phyloP scores from a whole-genome alignment of 1,284 basidiomycete genomes.

The Calocybe gambosa region DNA sequence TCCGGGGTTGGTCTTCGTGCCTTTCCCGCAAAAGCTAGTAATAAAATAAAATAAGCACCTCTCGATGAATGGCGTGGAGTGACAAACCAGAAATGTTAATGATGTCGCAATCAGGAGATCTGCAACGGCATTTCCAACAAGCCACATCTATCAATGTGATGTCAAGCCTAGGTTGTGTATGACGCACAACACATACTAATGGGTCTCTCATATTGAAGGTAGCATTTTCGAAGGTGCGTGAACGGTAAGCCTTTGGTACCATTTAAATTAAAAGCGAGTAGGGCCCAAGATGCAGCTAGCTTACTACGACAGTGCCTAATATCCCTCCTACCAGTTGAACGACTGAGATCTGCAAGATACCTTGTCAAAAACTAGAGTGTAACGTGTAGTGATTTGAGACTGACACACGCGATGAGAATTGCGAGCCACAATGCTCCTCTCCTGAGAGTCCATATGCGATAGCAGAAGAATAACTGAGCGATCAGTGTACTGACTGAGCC shows the following conservation, averaged over 20 bases:
- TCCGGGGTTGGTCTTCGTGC: background rate
- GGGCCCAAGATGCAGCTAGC: background rate
- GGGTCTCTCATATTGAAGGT: background rate
- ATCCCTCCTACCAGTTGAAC: slow-evolving; percentile 1
- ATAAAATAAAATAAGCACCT: background rate
- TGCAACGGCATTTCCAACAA: slow-evolving; percentile 16
- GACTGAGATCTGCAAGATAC: background rate
- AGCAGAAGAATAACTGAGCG: slow-evolving; percentile 21
- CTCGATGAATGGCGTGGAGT: background rate
- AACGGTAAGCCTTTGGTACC: background rate
- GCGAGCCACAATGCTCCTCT: slow-evolving; percentile 9
- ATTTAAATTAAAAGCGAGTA: background rate
- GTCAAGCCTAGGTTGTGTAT: background rate
- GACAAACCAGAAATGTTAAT: slow-evolving; percentile 16
- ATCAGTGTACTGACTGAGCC: slow-evolving; percentile 19
- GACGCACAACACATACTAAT: background rate
- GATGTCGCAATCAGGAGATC: slow-evolving; percentile 17
- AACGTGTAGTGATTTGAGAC: background rate
- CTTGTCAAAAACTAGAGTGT: background rate
- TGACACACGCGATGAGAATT: slow-evolving; percentile 14
- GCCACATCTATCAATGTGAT: slow-evolving; percentile 14
- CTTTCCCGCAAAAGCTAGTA: background rate
- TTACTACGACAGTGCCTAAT: background rate
- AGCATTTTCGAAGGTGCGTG: background rate
- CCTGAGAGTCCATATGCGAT: slow-evolving; percentile 20